Conservation (phyloP, 257 asterid species). For the Plantago elongata region DNA sequence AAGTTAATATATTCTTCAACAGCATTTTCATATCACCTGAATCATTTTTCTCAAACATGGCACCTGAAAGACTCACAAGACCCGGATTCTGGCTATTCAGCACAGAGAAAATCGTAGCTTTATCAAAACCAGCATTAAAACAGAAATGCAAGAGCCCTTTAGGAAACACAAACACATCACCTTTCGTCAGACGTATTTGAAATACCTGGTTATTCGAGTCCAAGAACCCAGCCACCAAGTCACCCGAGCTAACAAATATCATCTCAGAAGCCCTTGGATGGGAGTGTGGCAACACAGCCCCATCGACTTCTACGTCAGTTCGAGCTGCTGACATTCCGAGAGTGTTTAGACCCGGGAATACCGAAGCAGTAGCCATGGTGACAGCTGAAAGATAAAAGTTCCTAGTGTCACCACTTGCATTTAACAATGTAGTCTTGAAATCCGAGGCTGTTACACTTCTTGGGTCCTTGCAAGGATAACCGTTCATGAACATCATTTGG, state of each 20-base stretch:
- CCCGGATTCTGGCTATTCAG: conserved; percentile 83
- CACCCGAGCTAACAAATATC: conserved; percentile 48
- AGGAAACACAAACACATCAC: conserved; percentile 66
- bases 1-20: conserved; percentile 29
- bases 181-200: conserved; percentile 40
- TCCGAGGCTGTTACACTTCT: conserved; percentile 38
- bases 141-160: conserved; percentile 66
- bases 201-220: conserved; percentile 44
- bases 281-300: conserved; percentile 50
- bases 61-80: conserved; percentile 36
- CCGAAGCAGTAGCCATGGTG: conserved; percentile 45
- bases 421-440: conserved; percentile 51
- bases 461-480: conserved; percentile 64
- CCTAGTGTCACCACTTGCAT: conserved; percentile 40
- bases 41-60: conserved; percentile 28
- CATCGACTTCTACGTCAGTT: conserved; percentile 59
- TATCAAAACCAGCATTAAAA: conserved; percentile 53
- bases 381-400: conserved; percentile 41
- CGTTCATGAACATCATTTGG: conserved; percentile 45
- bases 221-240: conserved; percentile 48
- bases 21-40: conserved; percentile 22
- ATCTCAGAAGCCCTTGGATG: conserved; percentile 78
- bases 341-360: conserved; percentile 70
- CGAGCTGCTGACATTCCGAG: conserved; percentile 58
- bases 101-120: conserved; percentile 45